Conservation (phyloP, 169 alveolate genomes). For the Plasmodium gallinaceum region DNA sequence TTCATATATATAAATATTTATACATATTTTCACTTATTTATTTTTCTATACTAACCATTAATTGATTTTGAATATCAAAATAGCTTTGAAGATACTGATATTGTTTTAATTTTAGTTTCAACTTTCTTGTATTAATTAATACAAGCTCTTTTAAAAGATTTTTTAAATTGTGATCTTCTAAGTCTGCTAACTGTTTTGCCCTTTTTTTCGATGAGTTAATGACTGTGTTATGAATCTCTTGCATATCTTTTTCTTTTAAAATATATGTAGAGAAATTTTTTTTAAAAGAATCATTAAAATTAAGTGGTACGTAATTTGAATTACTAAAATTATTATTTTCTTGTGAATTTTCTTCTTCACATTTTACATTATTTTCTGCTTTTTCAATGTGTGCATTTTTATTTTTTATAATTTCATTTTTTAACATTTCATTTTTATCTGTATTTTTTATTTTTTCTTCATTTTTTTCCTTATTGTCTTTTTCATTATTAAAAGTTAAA, state of each 20-base stretch:
- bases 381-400: neutral
- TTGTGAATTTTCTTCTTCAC: neutral
- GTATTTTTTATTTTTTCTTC: neutral
- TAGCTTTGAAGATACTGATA: slow-evolving; percentile 63
- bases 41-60: slow-evolving; percentile 23
- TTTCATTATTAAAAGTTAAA: neutral
- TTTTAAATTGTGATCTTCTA: slow-evolving; percentile 63
- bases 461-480: neutral
- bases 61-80: slow-evolving; percentile 52
- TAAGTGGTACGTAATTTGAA: slow-evolving; percentile 16
- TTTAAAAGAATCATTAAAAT: slow-evolving; percentile 9
- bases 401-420: neutral
- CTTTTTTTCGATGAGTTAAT: slow-evolving; percentile 71
- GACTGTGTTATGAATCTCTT: slow-evolving; percentile 62
- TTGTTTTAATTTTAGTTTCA: slow-evolving; percentile 60
- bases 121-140: slow-evolving; percentile 36
- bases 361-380: neutral
- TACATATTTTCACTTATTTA: neutral
- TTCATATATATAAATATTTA: neutral
- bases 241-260: slow-evolving; percentile 62
- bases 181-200: slow-evolving; percentile 50
- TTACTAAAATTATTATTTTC: neutral
- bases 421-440: neutral
- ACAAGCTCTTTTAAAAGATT: slow-evolving; percentile 47
- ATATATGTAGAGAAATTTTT: slow-evolving; percentile 43